Conservation (phyloP, 768 basidiomycete species). For the Boletus speciosus region DNA sequence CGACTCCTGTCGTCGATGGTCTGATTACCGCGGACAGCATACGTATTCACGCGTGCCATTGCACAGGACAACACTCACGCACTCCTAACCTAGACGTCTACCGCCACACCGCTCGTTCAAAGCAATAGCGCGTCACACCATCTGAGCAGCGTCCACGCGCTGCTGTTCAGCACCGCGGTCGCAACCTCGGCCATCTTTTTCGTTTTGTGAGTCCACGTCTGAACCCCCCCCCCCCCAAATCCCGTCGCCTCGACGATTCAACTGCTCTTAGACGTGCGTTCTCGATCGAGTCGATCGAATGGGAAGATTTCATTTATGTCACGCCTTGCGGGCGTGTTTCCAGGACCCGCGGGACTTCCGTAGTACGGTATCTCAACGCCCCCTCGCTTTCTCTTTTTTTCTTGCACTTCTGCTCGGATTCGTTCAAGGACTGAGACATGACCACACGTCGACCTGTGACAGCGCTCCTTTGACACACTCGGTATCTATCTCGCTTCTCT, state of each 20-base stretch:
- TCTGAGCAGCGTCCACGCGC: neutral
- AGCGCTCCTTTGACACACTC: neutral
- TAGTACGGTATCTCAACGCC: neutral
- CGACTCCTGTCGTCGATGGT: too few species aligned
- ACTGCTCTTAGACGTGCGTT: neutral
- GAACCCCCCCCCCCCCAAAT: neutral
- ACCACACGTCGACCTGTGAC: neutral
- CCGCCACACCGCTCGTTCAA: too few species aligned
- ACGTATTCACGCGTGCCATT: too few species aligned
- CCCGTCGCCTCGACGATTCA: too few species aligned
- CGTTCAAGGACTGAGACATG: neutral
- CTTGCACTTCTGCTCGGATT: neutral
- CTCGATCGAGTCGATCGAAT: neutral
- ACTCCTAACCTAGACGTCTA: too few species aligned
- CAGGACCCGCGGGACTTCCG: neutral
- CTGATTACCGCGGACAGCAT: too few species aligned
- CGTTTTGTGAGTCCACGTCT: neutral
- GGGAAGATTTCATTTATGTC: neutral
- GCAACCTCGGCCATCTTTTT: neutral
- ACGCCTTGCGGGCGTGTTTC: neutral
- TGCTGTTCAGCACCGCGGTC: slow-evolving; percentile 3
- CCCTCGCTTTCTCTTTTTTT: neutral
- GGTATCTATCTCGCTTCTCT: neutral
- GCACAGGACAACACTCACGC: too few species aligned
- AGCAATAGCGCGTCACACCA: too few species aligned